Evolutionary conservation across 2,329 filamentous ascomycete species (phyloP), one percentile per base, ranked within the genome.

Genomic region (Lecanicillium sp.): DNA sequence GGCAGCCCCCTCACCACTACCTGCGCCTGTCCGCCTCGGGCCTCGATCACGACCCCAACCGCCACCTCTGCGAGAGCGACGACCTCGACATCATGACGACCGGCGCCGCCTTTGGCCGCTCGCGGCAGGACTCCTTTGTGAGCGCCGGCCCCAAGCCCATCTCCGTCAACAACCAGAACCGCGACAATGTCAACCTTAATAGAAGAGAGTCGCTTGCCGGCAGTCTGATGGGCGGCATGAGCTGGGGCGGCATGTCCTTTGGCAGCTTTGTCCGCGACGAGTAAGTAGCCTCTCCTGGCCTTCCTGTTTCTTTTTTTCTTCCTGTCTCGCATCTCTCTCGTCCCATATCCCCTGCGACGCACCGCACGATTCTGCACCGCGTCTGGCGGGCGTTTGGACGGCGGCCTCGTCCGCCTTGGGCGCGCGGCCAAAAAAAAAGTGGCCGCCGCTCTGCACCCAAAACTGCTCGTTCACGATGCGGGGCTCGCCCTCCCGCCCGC

Each of bases 201-300:
- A 70, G 78, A 46, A 69, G 78, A 49, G 79, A 82, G 57, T 77
- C 71, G 41, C 59, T 81, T 25, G 77, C 77, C 13, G 77, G 77
- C 35, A 82, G 78, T 54, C 61, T 81, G 42, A 78, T 81, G 65
- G 84, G 81, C 47, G 89, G 90, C 52, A 88, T 95, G 81, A 96
- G 89, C 64, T 98, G 90, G 89, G 90, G 90, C 57, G 90, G 89
- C 48, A 79, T 95, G 44, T 97, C 90, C 8, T 87, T 97, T 48
- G 90, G 90, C 46, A 97, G 90, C 56, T 97, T 94, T 72, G 92
- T 98, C 62, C 77, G 87, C 61, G 90, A 98, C 67, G 92, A 98
- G 92, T 98, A 79, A 79, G 90, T 69, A 43, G 33, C 29, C 32
- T 25, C 32, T 42, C 44, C 35, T 43, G 44, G 38, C 42, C 45